A percentile compares a stretch with the other conserved stretches of the same genome.
Evolutionary conservation across 768 basidiomycete species (phyloP).

Genomic region (Boletus eberwhitei): DNA sequence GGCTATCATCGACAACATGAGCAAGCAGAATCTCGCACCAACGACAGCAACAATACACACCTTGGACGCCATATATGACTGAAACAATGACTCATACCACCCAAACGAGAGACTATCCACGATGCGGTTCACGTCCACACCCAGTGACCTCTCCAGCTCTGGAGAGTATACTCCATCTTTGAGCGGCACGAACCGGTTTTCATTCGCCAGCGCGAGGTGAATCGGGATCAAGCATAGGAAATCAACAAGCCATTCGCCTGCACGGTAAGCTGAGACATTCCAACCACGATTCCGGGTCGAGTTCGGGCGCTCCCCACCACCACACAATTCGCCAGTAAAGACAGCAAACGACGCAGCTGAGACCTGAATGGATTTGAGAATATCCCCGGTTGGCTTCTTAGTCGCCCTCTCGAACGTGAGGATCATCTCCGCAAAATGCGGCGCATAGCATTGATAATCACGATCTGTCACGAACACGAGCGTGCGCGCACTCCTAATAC

Average conservation of each 20-base stretch:
- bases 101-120: conserved; percentile 55
- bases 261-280: conserved; percentile 39
- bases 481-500: conserved; percentile 30
- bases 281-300: conserved; percentile 10
- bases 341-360: conserved; percentile 28
- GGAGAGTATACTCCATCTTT: conserved; percentile 55
- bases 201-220: conserved; percentile 55
- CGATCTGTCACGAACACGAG: conserved; percentile 45
- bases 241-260: conserved; percentile 62
- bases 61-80: conserved; percentile 59
- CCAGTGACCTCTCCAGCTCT: conserved; percentile 49
- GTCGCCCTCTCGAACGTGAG: conserved; percentile 45
- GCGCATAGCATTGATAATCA: conserved; percentile 33
- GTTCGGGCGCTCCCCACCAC: neutral
- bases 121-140: conserved; percentile 56
- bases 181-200: conserved; percentile 59
- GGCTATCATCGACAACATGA: conserved; percentile 35
- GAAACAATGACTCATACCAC: conserved; percentile 64
- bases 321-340: conserved; percentile 21
- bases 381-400: conserved; percentile 49
- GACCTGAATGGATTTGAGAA: conserved; percentile 39
- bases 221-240: conserved; percentile 62
- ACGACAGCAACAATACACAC: conserved; percentile 19
- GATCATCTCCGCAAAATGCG: conserved; percentile 47
- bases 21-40: rapidly evolving